Percentiles rank a stretch among this genome's conserved stretches.
Conservation (phyloP, 345 rosid genomes). For the Melastoma malabathricum region DNA sequence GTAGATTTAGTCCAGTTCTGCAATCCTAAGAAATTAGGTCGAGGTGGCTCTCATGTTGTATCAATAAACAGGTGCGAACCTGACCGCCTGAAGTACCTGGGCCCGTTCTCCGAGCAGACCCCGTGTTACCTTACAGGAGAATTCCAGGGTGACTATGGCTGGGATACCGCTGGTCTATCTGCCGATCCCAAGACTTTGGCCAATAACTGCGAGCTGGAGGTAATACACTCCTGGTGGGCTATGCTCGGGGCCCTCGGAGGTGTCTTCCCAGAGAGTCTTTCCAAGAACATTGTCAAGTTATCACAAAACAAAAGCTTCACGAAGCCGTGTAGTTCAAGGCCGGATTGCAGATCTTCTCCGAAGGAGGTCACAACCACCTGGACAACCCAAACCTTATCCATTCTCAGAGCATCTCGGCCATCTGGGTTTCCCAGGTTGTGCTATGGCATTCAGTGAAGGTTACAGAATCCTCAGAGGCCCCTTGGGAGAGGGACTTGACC, state of each 20-base stretch:
- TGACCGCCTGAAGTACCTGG: slow-evolving; percentile 92
- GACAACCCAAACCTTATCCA: slow-evolving; percentile 95
- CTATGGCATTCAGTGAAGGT: slow-evolving; percentile 93
- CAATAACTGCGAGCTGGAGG: slow-evolving; percentile 94
- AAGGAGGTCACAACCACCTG: slow-evolving; percentile 85
- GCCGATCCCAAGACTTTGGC: slow-evolving; percentile 95
- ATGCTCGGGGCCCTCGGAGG: slow-evolving; percentile 93
- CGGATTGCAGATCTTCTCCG: slow-evolving; percentile 82
- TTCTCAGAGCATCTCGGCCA: slow-evolving; percentile 91
- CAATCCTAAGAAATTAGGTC: neutral
- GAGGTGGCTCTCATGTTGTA: neutral
- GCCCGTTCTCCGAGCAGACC: slow-evolving; percentile 91
- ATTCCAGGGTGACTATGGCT: slow-evolving; percentile 86
- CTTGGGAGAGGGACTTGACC: slow-evolving; percentile 87
- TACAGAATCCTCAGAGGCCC: slow-evolving; percentile 96
- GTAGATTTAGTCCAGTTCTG: slow-evolving; percentile 14
- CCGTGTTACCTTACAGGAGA: slow-evolving; percentile 87
- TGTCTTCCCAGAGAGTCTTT: slow-evolving; percentile 74
- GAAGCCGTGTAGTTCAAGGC: slow-evolving; percentile 98
- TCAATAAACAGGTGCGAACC: slow-evolving; percentile 63
- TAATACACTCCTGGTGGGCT: slow-evolving; percentile 93
- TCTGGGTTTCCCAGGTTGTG: slow-evolving; percentile 87
- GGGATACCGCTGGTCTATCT: slow-evolving; percentile 97
- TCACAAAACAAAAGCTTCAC: too few species aligned
- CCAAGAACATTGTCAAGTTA: slow-evolving; percentile 75